Percentiles rank a stretch among this genome's conserved stretches.
phyloP scores from a whole-genome alignment of 2,329 filamentous ascomycete genomes.

The Geoglossum cookeanum region DNA sequence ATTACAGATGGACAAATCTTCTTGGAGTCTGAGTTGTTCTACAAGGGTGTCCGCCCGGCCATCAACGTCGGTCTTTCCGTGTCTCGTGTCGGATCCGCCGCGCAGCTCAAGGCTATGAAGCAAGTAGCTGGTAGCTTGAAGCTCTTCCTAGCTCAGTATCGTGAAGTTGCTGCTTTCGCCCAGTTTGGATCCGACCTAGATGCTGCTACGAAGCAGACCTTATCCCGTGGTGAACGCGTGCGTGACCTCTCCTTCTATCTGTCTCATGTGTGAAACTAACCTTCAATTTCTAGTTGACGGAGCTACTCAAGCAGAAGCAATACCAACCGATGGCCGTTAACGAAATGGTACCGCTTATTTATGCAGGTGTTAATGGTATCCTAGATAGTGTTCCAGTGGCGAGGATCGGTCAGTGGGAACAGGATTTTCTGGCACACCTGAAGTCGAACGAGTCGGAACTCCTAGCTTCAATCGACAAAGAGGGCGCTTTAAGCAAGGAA shows the following conservation, averaged over 20 bases:
- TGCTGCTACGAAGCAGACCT: slow-evolving; percentile 96
- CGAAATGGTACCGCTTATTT: slow-evolving; percentile 99
- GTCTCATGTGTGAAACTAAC: slow-evolving; percentile 9
- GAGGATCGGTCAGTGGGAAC: slow-evolving; percentile 89
- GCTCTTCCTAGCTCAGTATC: slow-evolving; percentile 99
- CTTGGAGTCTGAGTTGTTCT: slow-evolving; percentile 97
- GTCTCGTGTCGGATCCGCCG: slow-evolving; percentile 97
- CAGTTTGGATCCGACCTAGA: slow-evolving; percentile 99
- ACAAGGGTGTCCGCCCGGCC: slow-evolving; percentile 99
- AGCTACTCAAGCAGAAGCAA: slow-evolving; percentile 99
- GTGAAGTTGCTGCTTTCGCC: slow-evolving; percentile 98
- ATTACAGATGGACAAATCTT: slow-evolving; percentile 99
- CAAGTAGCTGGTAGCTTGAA: slow-evolving; percentile 99
- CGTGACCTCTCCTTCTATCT: slow-evolving; percentile 21
- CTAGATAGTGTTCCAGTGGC: slow-evolving; percentile 73
- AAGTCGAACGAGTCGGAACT: slow-evolving; percentile 78
- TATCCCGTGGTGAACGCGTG: slow-evolving; percentile 94
- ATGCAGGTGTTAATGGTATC: slow-evolving; percentile 93
- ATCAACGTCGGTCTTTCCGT: slow-evolving; percentile 99
- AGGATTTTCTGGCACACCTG: slow-evolving; percentile 83
- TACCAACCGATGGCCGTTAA: slow-evolving; percentile 97
- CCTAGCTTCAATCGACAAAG: slow-evolving; percentile 75
- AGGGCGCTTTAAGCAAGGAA: slow-evolving; percentile 91
- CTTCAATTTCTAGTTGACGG: slow-evolving; percentile 43
- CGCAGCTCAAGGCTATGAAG: slow-evolving; percentile 99